Evolutionary conservation across 345 rosid genomes (phyloP), one percentile per base, ranked within the genome.

Genomic region (Aurinia saxatilis): DNA sequence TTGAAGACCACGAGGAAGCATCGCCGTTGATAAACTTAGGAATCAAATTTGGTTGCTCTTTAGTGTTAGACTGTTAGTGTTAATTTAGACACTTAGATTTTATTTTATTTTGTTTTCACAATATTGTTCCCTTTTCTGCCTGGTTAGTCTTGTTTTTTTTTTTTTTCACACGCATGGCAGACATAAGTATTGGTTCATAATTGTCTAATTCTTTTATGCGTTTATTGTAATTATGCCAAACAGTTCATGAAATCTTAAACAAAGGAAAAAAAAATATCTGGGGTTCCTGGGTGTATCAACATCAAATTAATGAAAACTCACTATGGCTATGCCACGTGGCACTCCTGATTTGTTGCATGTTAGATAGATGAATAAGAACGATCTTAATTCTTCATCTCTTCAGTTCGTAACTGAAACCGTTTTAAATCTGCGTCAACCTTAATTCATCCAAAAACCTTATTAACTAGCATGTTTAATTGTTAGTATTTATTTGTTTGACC

Each of bases 1-100:
- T 75, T 70, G 29, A 81, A 79, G 60, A 59, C 82, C 0, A 73
- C 60, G 50, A 81, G 73, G 73, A 75, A 76, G 66, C 73, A 56
- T 21, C 57, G 65, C 64, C 73, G 82, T 60, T 68, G 62, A 44
- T 36, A 19, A 57, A 49, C 35, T 31, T 57, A 39, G 58, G 65
- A 39, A 57, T 39, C 51, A 21, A 33, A 2, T 31, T 33, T 50
- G 46, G 29, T 49, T 18, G 29, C 16, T 37, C 6, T 13, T 39
- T 34, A 18, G 27, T 40, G 35, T 38, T 19, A 53, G 29, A 31
- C 6, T 8, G 3, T 44, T 56, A 36, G 49, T 8, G 3, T 44
- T 56, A 36, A 40, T 27, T 56, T 56, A 25, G 49, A n/a, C 27
- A 36, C 25, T 19, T 49, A n/a, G n/a, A n/a, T n/a, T 49, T 38